Conservation (phyloP, 1,139 yeast species). For the Kodamaea plutei region DNA sequence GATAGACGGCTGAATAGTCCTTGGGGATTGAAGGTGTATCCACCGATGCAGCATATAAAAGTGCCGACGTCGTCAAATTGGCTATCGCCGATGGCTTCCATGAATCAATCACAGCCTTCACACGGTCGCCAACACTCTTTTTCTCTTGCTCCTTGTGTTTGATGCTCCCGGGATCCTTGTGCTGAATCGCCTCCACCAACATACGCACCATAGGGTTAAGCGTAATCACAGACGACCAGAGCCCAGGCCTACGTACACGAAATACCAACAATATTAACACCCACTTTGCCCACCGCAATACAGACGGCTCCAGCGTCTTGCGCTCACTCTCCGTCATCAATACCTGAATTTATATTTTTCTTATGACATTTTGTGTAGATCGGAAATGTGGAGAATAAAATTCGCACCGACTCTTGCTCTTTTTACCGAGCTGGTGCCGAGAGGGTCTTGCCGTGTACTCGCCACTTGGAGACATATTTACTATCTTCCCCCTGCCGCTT, state of each 20-base stretch:
- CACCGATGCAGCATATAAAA: constrained; percentile 32
- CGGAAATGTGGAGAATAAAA: too few species aligned
- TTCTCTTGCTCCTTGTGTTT: too few species aligned
- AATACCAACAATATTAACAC: constrained; percentile 22
- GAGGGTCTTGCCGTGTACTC: too few species aligned
- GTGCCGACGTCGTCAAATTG: constrained; percentile 24
- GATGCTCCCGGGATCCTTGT: constrained; percentile 2
- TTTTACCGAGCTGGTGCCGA: too few species aligned
- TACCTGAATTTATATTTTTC: too few species aligned
- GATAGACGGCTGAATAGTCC: constrained; percentile 37
- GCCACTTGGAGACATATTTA: too few species aligned
- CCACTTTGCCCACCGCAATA: constrained; percentile 27
- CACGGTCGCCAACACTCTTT: not conserved
- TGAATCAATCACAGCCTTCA: not conserved
- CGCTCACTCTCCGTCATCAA: too few species aligned
- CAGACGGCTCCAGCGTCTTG: too few species aligned
- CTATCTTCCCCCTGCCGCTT: too few species aligned
- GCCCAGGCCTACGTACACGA: constrained; percentile 24
- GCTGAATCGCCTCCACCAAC: too few species aligned
- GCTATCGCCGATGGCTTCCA: constrained; percentile 16
- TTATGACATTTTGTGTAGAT: too few species aligned
- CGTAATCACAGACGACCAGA: constrained; percentile 31
- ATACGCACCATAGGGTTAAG: constrained; percentile 31
- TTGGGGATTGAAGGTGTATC: constrained; percentile 30
- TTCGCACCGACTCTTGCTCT: too few species aligned